Percentiles rank a stretch among this genome's conserved stretches.
Conservation (phyloP, 805 yeast species). For the Myxozyma mucilagina region DNA sequence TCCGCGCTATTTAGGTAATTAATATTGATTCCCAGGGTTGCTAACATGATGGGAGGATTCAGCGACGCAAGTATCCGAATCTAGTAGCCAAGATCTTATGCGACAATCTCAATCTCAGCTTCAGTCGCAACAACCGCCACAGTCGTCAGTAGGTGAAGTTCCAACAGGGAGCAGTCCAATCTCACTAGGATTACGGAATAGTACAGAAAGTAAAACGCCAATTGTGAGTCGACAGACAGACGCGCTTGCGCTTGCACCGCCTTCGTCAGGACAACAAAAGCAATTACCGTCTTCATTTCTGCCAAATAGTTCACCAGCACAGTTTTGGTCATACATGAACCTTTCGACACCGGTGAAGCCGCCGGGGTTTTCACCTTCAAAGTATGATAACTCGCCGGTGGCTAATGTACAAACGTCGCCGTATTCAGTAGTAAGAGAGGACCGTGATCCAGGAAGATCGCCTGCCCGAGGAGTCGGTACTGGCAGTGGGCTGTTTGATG, state of each 20-base stretch:
- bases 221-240: slow-evolving; percentile 26
- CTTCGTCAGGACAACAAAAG: slow-evolving; percentile 41
- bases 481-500: slow-evolving; percentile 16
- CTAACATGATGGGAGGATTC: slow-evolving; percentile 2
- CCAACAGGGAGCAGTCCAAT: slow-evolving; percentile 25
- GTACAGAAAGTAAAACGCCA: slow-evolving; percentile 27
- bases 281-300: slow-evolving; percentile 48
- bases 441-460: not conserved
- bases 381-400: slow-evolving; percentile 36
- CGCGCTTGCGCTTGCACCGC: slow-evolving; percentile 41
- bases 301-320: slow-evolving; percentile 74
- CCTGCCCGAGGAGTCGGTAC: slow-evolving; percentile 4
- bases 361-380: slow-evolving; percentile 37
- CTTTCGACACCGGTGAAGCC: slow-evolving; percentile 46
- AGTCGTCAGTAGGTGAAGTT: not conserved
- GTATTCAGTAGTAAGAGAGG: not conserved
- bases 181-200: slow-evolving; percentile 18
- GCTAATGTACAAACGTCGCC: slow-evolving; percentile 8
- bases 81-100: not conserved
- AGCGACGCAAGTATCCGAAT: slow-evolving; percentile 6
- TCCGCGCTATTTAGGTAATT: not conserved
- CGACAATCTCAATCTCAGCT: not conserved
- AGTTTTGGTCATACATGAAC: slow-evolving; percentile 87
- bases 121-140: slow-evolving; percentile 2
- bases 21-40: not conserved